Evolutionary conservation across 352 stramenopile species (phyloP), one percentile per base, ranked within the genome.

Genomic region (Phytophthora europaea): DNA sequence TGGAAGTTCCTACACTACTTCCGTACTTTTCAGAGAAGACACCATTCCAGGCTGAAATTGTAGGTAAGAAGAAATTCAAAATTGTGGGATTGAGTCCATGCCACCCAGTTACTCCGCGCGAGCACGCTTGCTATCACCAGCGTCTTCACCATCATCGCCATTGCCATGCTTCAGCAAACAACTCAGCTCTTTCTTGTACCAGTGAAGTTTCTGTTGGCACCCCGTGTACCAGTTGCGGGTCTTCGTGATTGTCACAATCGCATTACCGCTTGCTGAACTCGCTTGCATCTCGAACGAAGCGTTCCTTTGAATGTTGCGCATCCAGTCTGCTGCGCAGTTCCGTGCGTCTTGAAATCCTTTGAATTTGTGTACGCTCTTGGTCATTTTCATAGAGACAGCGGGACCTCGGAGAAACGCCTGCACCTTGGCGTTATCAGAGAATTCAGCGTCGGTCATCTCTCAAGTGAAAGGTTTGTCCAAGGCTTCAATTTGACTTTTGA

Each of bases 281-380:
- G 57, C 57, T 31, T 69, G 38, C 51, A 54, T 55, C 36, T 61
- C 38, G 36, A 69, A 69, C 9, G 61, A 69, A 7, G 34, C 34
- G 18, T 69, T 62, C 9, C 23, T 33, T 54, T 53, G 52, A 9
- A 26, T 36, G 48, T 43, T 31, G 3, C 23, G 38, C 43, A n/a
- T 48, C 34, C 22, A 48, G 2, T 47, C 47, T 10, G 38, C 62
- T 3, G 62, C 36, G n/a, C 47, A 54, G n/a, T 61, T 62, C 13
- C 40, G 53, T 18, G 62, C 62, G 26, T 69, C 23, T 18, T 62
- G 50, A 45, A 69, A 20, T 4, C 22, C 15, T 2, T 61, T 53
- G 22, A 61, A 68, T 16, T 55, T 48, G 22, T 34, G 59, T 23
- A 45, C 38, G 18, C 38, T 45, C 38, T 45, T 45, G 38, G 38